Conservation (phyloP, 2,329 filamentous ascomycete species). For the Nothomitra cinnamomea region DNA sequence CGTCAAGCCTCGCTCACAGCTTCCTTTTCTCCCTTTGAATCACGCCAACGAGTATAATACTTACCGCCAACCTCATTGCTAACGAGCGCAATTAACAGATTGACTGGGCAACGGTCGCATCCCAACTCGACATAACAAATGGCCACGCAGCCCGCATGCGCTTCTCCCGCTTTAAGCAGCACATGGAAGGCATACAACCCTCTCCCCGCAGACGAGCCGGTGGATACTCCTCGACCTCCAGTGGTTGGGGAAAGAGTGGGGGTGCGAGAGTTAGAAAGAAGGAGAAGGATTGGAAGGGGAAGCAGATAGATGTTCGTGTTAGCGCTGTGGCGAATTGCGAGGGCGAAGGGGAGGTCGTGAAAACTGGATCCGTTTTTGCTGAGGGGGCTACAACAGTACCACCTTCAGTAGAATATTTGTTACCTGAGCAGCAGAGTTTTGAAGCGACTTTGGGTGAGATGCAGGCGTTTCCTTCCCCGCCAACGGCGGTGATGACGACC, state of each 20-base stretch:
- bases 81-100: too few relatives aligned
- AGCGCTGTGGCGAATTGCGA: background rate
- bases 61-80: constrained; percentile 5
- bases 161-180: constrained; percentile 34
- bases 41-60: constrained; percentile 2
- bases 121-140: constrained; percentile 33
- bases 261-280: background rate
- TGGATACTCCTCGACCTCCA: too few relatives aligned
- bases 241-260: background rate
- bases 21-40: background rate
- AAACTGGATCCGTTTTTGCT: background rate
- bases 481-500: too few relatives aligned
- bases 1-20: too few relatives aligned
- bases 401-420: background rate
- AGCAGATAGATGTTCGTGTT: background rate
- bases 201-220: constrained; percentile 10
- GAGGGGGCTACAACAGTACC: background rate
- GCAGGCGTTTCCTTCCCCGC: too few relatives aligned
- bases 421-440: too few relatives aligned
- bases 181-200: constrained; percentile 28
- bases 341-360: background rate
- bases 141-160: constrained; percentile 41
- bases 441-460: too few relatives aligned
- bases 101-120: constrained; percentile 35
- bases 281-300: background rate